phyloP scores from a whole-genome alignment of 2,329 filamentous ascomycete species.

The Orbilia brochopaga region DNA sequence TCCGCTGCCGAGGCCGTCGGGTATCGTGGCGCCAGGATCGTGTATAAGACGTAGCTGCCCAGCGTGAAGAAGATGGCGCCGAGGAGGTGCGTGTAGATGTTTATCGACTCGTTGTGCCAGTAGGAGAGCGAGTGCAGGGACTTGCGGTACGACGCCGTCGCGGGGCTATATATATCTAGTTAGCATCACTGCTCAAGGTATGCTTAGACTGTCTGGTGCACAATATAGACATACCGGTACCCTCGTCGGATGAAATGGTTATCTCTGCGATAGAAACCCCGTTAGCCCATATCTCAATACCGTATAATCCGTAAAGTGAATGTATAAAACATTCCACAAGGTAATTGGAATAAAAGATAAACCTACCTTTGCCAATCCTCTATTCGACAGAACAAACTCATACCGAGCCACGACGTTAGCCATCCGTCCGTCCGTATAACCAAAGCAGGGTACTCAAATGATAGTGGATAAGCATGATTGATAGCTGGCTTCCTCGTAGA shows the following conservation, averaged over 20 bases:
- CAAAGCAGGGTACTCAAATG: too few species aligned
- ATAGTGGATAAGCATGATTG: too few species aligned
- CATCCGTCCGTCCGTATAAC: neutral
- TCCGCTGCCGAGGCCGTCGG: slow-evolving; percentile 68
- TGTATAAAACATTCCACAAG: too few species aligned
- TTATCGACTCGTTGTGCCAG: slow-evolving; percentile 66
- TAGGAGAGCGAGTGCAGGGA: slow-evolving; percentile 25
- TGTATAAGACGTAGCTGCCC: slow-evolving; percentile 64
- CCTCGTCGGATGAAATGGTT: slow-evolving; percentile 73
- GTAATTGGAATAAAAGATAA: slow-evolving; percentile 58
- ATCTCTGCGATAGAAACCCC: slow-evolving; percentile 59
- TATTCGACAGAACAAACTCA: neutral
- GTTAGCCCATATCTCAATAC: neutral
- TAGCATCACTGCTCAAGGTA: slow-evolving; percentile 63
- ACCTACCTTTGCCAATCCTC: slow-evolving; percentile 43
- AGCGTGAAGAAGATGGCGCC: slow-evolving; percentile 65
- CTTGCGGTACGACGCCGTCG: slow-evolving; percentile 58
- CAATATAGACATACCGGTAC: slow-evolving; percentile 62
- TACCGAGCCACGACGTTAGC: slow-evolving; percentile 2
- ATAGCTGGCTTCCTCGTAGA: too few species aligned
- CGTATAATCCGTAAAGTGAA: too few species aligned
- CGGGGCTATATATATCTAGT: slow-evolving; percentile 63
- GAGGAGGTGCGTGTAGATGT: slow-evolving; percentile 74
- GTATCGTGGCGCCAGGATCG: slow-evolving; percentile 70
- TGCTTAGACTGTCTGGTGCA: neutral